phyloP scores from a whole-genome alignment of 2,329 filamentous ascomycete genomes.

The Cordyceps farinosa region DNA sequence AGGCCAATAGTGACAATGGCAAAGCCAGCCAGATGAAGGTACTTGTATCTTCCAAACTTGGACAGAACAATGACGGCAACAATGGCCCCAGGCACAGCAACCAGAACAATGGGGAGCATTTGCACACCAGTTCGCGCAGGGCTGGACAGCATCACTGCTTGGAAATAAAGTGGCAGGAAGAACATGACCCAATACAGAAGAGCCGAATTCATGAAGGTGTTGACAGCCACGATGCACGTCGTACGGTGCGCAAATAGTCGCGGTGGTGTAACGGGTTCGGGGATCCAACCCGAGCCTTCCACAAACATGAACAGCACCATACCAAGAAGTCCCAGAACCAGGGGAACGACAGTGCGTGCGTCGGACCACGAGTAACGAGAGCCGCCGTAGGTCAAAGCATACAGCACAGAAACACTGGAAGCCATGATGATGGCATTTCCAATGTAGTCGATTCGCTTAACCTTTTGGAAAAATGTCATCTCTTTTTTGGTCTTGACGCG shows the following conservation, averaged over 20 bases:
- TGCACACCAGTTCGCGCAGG: conserved; percentile 1
- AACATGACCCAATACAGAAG: conserved; percentile 11
- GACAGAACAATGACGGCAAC: conserved; percentile 27
- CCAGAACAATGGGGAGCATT: conserved; percentile 9
- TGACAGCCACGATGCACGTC: not conserved
- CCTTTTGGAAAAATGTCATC: conserved; percentile 14
- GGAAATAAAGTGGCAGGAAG: conserved; percentile 20
- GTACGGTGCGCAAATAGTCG: conserved; percentile 13
- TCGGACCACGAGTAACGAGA: conserved; percentile 13
- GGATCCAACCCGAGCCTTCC: conserved; percentile 25
- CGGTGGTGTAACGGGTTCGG: conserved; percentile 36
- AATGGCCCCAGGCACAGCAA: conserved; percentile 24
- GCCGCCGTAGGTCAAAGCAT: conserved; percentile 20
- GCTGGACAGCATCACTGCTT: not conserved
- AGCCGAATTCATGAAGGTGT: conserved; percentile 9
- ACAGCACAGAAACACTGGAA: conserved; percentile 26
- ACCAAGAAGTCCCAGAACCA: conserved; percentile 37
- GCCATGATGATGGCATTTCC: conserved; percentile 39
- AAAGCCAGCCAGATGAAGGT: conserved; percentile 35
- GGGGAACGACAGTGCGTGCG: conserved; percentile 24
- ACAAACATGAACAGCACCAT: conserved; percentile 31
- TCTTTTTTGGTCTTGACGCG: conserved; percentile 21
- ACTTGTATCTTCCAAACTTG: conserved; percentile 32
- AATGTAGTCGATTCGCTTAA: conserved; percentile 34
- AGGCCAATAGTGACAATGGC: conserved; percentile 37